Evolutionary conservation across 768 basidiomycete species (phyloP).

Genomic region (Mycena sanguinolenta): DNA sequence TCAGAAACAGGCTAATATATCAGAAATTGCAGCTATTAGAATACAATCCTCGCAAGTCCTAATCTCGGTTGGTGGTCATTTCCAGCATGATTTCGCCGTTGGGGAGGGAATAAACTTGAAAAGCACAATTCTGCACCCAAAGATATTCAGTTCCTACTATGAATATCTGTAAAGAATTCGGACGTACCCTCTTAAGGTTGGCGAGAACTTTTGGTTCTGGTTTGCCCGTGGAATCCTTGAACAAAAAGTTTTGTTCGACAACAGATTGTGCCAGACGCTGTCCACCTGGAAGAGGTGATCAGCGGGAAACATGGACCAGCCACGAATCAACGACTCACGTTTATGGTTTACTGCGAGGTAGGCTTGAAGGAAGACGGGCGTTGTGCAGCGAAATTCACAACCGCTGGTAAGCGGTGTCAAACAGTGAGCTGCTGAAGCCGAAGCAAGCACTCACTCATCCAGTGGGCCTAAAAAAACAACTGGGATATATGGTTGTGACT

Average conservation of each 20-base stretch:
- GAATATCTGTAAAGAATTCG: not conserved
- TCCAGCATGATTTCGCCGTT: slow-evolving; percentile 3
- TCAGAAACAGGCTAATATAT: too few species aligned
- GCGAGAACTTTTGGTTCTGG: slow-evolving; percentile 2
- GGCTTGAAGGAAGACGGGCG: slow-evolving; percentile 3
- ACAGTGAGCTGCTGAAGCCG: not conserved
- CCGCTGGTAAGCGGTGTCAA: not conserved
- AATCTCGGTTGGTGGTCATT: slow-evolving; percentile 2
- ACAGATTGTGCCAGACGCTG: slow-evolving; percentile 2
- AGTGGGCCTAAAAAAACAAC: slow-evolving; percentile 14
- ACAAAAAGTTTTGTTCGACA: slow-evolving; percentile 4
- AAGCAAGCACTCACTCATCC: not conserved
- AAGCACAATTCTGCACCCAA: not conserved
- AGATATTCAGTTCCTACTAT: too few species aligned
- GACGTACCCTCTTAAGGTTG: slow-evolving; percentile 3
- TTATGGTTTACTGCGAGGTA: slow-evolving; percentile 7
- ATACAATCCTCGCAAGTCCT: not conserved
- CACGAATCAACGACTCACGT: not conserved
- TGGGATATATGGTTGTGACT: slow-evolving; percentile 8
- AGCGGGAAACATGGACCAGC: not conserved
- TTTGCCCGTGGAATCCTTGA: slow-evolving; percentile 13
- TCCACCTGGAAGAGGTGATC: not conserved
- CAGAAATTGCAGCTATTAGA: too few species aligned
- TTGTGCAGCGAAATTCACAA: slow-evolving; percentile 6
- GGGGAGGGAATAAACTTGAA: slow-evolving; percentile 2